A percentile compares a stretch with the other conserved stretches of the same genome.
phyloP scores from a whole-genome alignment of 192 early-diverging fungal genomes.

The Coemansia sp. region DNA sequence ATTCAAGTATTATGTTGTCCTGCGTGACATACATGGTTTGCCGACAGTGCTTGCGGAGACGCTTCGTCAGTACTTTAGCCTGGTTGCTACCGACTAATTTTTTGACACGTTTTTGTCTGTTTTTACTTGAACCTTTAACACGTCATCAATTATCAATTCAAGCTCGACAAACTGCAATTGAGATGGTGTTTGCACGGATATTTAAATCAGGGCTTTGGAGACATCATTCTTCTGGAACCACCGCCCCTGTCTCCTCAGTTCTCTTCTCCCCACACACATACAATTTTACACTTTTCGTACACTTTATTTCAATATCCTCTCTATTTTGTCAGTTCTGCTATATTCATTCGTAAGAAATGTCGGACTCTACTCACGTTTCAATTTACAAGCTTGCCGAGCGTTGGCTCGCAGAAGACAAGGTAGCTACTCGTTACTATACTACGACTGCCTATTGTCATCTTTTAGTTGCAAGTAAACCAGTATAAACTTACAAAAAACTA shows the following conservation, averaged over 20 bases:
- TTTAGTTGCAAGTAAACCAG: background rate
- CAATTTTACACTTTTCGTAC: no score
- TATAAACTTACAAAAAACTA: no score
- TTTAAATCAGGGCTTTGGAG: background rate
- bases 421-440: background rate
- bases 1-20: constrained; percentile 94
- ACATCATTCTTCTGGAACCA: background rate
- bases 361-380: background rate
- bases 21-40: constrained; percentile 83
- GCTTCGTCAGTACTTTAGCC: constrained; percentile 93
- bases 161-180: background rate
- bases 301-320: background rate
- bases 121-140: background rate
- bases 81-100: constrained; percentile 58
- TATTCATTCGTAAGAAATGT: background rate
- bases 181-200: background rate
- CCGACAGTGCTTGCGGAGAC: constrained; percentile 89
- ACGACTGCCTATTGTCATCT: background rate
- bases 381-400: constrained; percentile 36
- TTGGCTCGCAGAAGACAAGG: constrained; percentile 47
- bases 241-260: background rate
- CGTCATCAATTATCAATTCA: constrained; percentile 1
- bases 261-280: background rate
- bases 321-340: background rate
- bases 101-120: background rate